Percentiles rank a stretch among this genome's conserved stretches.
phyloP scores from a whole-genome alignment of 768 basidiomycete genomes.

The Calocybe indica region DNA sequence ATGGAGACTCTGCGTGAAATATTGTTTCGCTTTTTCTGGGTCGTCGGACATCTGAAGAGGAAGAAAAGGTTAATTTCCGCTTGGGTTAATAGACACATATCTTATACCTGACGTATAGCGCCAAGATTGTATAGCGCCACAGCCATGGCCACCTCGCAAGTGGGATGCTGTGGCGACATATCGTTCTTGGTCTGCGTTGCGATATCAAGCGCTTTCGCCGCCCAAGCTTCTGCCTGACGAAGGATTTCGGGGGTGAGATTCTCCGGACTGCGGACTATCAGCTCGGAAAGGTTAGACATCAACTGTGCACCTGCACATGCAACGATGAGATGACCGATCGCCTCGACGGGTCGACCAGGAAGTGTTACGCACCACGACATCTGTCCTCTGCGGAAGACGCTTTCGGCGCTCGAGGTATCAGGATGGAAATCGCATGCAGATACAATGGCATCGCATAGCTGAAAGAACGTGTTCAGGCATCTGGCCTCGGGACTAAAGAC shows the following conservation, averaged over 20 bases:
- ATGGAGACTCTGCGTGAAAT: conserved; percentile 26
- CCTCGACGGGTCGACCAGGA: neutral
- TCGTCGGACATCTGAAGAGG: conserved; percentile 34
- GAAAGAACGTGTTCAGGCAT: neutral
- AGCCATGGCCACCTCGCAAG: conserved; percentile 51
- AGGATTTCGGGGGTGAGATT: conserved; percentile 23
- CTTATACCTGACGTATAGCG: conserved; percentile 43
- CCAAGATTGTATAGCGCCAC: conserved; percentile 60
- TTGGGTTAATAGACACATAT: neutral
- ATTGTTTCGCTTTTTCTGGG: conserved; percentile 23
- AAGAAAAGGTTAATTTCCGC: neutral
- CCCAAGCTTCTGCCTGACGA: conserved; percentile 56
- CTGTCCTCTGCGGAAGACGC: conserved; percentile 38
- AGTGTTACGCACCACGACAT: conserved; percentile 46
- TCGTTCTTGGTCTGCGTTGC: conserved; percentile 21
- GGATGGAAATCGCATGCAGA: conserved; percentile 55
- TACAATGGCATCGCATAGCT: conserved; percentile 65
- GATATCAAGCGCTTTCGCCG: conserved; percentile 40
- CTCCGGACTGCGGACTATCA: conserved; percentile 28
- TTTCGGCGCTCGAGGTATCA: conserved; percentile 43
- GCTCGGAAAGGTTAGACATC: conserved; percentile 40
- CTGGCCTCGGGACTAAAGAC: neutral
- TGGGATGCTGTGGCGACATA: conserved; percentile 15
- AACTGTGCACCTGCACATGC: conserved; percentile 33
- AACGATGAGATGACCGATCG: neutral